phyloP scores from a whole-genome alignment of 257 asterid species.

The Agastache rugosa region DNA sequence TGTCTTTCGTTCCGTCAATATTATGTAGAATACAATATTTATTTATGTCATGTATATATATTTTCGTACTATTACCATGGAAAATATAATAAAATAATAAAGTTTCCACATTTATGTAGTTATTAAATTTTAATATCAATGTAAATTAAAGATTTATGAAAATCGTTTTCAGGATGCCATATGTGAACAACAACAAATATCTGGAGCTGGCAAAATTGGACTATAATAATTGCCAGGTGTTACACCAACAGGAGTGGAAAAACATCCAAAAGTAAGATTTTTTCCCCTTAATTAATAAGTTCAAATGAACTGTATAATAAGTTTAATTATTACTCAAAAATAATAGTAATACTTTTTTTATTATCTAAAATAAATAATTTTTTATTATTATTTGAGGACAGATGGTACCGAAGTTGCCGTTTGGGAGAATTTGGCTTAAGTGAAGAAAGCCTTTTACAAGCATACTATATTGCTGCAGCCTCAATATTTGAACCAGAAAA shows the following conservation, averaged over 20 bases:
- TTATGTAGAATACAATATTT: no score
- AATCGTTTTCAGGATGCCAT: conserved; percentile 63
- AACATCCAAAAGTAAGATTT: conserved; percentile 62
- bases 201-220: conserved; percentile 79
- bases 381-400: conserved; percentile 20
- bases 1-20: background rate
- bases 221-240: conserved; percentile 70
- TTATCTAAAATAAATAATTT: background rate
- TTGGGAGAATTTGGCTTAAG: conserved; percentile 55
- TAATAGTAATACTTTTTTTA: background rate
- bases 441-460: conserved; percentile 44
- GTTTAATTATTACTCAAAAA: no score
- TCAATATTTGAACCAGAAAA: conserved; percentile 68
- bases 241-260: conserved; percentile 77
- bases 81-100: no score
- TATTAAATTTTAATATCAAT: no score
- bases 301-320: no score
- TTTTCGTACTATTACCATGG: no score
- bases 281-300: background rate
- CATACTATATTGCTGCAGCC: conserved; percentile 63
- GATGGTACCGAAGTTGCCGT: conserved; percentile 63
- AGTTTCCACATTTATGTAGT: no score
- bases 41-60: no score
- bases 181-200: conserved; percentile 67
- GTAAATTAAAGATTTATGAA: background rate